Evolutionary conservation across 1,284 basidiomycete genomes (phyloP).

Genomic region (Peniophora sp.): DNA sequence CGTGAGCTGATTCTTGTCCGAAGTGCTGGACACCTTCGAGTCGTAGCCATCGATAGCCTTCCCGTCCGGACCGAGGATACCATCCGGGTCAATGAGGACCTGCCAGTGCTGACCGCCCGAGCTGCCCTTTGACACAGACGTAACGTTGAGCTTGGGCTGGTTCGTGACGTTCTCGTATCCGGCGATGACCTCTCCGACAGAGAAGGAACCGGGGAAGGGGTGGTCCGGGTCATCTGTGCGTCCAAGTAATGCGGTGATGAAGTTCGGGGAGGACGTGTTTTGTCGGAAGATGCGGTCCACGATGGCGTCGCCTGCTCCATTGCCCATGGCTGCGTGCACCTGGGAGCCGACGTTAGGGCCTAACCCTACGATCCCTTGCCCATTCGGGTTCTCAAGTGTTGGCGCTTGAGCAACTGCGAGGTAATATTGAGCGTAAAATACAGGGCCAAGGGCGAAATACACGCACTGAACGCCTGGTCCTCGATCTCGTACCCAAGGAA

Average conservation of each 20-base stretch:
- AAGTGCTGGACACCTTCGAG: slow-evolving; percentile 33
- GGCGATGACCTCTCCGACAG: slow-evolving; percentile 24
- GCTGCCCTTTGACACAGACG: slow-evolving; percentile 15
- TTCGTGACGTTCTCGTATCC: slow-evolving; percentile 24
- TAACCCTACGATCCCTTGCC: slow-evolving; percentile 29
- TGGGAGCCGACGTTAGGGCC: slow-evolving; percentile 28
- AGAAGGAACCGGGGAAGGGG: slow-evolving; percentile 28
- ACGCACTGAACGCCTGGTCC: slow-evolving; percentile 58
- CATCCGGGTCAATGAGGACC: slow-evolving; percentile 24
- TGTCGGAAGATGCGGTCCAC: slow-evolving; percentile 58
- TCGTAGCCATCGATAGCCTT: slow-evolving; percentile 31
- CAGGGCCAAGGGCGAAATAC: not conserved
- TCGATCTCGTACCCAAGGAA: slow-evolving; percentile 47
- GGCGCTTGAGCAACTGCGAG: slow-evolving; percentile 17
- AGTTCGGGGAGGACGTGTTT: slow-evolving; percentile 47
- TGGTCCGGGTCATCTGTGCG: slow-evolving; percentile 23
- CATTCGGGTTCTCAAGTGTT: slow-evolving; percentile 15
- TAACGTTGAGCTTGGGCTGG: slow-evolving; percentile 27
- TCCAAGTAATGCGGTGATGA: slow-evolving; percentile 39
- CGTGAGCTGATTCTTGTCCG: slow-evolving; percentile 35
- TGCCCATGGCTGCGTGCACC: slow-evolving; percentile 17
- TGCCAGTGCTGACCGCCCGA: slow-evolving; percentile 29
- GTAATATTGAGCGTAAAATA: not conserved
- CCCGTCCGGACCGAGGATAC: slow-evolving; percentile 33
- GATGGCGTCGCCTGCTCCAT: slow-evolving; percentile 34